Evolutionary conservation across 2,329 filamentous ascomycete species (phyloP).

Genomic region (Penicillium corylophilum): DNA sequence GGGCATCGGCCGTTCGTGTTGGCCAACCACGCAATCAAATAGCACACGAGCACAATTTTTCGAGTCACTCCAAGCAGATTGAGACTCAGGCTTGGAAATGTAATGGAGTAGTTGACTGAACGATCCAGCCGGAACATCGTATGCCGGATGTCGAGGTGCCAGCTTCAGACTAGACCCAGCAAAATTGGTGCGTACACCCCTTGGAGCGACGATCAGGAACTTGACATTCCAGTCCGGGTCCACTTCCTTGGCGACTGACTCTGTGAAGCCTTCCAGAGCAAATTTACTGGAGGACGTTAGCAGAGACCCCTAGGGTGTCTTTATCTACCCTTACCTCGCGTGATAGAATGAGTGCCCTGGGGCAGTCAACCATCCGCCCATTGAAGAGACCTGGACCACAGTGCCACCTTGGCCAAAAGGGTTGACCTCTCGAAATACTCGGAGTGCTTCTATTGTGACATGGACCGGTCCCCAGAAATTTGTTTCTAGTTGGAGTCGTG

Average conservation of each 20-base stretch:
- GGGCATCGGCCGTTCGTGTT: neutral
- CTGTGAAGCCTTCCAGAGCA: conserved; percentile 50
- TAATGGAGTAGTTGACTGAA: conserved; percentile 14
- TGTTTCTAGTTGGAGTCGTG: conserved; percentile 56
- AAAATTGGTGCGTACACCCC: conserved; percentile 19
- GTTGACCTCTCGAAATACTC: conserved; percentile 25
- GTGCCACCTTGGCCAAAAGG: conserved; percentile 46
- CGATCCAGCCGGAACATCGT: neutral
- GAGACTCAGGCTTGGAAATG: conserved; percentile 7
- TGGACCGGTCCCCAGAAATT: conserved; percentile 61
- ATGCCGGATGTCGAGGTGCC: conserved; percentile 6
- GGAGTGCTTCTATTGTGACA: conserved; percentile 43
- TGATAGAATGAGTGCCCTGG: conserved; percentile 43
- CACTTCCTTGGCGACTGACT: conserved; percentile 48
- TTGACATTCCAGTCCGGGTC: conserved; percentile 45
- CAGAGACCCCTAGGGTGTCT: neutral
- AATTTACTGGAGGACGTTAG: conserved; percentile 38
- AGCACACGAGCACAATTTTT: conserved; percentile 16
- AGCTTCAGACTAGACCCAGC: conserved; percentile 1
- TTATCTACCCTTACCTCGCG: conserved; percentile 9
- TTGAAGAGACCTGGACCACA: conserved; percentile 56
- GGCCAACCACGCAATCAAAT: conserved; percentile 13
- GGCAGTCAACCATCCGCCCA: conserved; percentile 46
- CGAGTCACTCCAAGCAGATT: conserved; percentile 16
- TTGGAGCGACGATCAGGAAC: conserved; percentile 27